Evolutionary conservation across 371 early-diverging fungal genomes (phyloP), one percentile per base, ranked within the genome.

Genomic region (Amoeboaphelidium occidentale): DNA sequence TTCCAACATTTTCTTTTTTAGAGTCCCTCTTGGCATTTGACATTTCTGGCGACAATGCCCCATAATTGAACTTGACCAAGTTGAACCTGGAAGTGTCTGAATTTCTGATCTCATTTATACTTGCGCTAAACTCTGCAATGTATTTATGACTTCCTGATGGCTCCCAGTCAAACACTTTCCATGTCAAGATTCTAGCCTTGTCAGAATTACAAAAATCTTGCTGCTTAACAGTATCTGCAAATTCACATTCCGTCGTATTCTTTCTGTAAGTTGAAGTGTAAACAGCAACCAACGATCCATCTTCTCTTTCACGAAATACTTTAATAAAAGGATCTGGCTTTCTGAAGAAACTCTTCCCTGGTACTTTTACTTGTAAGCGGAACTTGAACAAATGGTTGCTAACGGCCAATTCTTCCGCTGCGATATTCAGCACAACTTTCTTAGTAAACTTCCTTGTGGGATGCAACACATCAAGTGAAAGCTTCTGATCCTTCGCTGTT

Each of bases 181-280:
- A 23, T 2, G 22, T 13, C 28, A 60, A 20, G 23, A 25, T 46
- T 27, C 55, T 53, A 28, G 56, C 46, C 1, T 26, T 20, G 26
- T 58, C 52, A 2, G 56, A 55, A 27, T 51, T 53, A 41, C 57
- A 49, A 6, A 59, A 44, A 2, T 27, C 23, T 4, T 45, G 25
- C 12, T 54, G 21, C 14, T 43, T 23, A 4, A 60, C 23, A 3
- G 43, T 45, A 20, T 25, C 46, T 4, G 46, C 39, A 3, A 46
- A 61, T 23, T 21, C 44, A 22, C 59, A 59, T 47, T 61, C 39
- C 17, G 55, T 42, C 23, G 51, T 61, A n/a, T 61, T 61, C 47
- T 43, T 25, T n/a, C 55, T 43, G 6, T 47, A 46, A 45, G 52
- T 45, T 28, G 52, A 50, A 22, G 49, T 43, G 47, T 53, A 51